Conservation (phyloP, 2,329 filamentous ascomycete species). For the Cercospora beticola region DNA sequence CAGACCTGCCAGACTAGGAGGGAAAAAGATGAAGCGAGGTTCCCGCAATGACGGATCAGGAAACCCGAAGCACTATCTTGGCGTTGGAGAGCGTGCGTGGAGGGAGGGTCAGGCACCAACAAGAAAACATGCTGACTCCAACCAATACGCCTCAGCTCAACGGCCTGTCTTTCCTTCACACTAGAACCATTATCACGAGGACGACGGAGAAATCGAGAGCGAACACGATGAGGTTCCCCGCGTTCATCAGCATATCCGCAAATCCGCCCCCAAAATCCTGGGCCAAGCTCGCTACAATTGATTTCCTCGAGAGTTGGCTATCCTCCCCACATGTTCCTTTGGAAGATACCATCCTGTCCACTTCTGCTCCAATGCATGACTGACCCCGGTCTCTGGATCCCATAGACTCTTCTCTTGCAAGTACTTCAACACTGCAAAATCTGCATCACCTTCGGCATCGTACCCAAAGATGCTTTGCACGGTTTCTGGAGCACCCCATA, state of each 20-base stretch:
- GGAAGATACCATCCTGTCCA: constrained; percentile 39
- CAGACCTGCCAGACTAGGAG: neutral
- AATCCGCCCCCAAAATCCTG: neutral
- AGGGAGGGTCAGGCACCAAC: neutral
- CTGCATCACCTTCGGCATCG: constrained; percentile 40
- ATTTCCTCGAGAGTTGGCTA: constrained; percentile 18
- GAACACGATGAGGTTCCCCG: neutral
- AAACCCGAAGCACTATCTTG: constrained; percentile 8
- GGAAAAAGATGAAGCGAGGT: constrained; percentile 6
- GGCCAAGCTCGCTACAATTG: constrained; percentile 14
- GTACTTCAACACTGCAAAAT: constrained; percentile 32
- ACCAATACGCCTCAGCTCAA: neutral
- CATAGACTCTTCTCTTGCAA: constrained; percentile 26
- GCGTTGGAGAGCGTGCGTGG: neutral
- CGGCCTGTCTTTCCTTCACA: neutral
- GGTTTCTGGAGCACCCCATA: constrained; percentile 35
- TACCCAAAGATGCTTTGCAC: constrained; percentile 41
- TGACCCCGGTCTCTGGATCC: constrained; percentile 36
- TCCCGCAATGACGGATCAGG: neutral
- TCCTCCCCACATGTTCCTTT: constrained; percentile 21
- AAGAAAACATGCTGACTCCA: neutral
- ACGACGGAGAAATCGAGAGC: neutral
- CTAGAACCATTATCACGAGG: neutral
- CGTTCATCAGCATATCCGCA: neutral
- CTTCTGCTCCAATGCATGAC: constrained; percentile 32